Conservation (phyloP, 2,329 filamentous ascomycete genomes). For the Botryotinia calthae region DNA sequence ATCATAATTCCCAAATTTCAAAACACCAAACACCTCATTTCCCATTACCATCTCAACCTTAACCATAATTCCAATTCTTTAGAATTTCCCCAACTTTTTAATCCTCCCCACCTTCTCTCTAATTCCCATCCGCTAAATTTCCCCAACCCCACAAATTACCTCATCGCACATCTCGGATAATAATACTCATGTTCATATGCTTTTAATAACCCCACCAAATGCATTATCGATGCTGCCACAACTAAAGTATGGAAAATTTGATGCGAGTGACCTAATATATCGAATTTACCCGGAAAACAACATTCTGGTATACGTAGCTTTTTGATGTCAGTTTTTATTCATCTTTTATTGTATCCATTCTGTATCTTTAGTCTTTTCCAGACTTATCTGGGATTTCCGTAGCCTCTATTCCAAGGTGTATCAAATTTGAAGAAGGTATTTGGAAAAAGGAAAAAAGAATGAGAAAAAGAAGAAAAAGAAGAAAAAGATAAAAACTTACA, state of each 20-base stretch:
- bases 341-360: neutral
- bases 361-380: neutral
- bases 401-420: neutral
- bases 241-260: conserved; percentile 32
- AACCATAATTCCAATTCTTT: neutral
- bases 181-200: conserved; percentile 17
- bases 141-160: neutral
- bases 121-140: neutral
- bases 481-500: conserved; percentile 2
- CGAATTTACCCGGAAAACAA: conserved; percentile 27
- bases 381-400: too few relatives aligned
- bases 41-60: neutral
- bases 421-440: too few relatives aligned
- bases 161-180: conserved; percentile 8
- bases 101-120: neutral
- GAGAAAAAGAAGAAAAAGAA: neutral
- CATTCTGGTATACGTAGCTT: conserved; percentile 28
- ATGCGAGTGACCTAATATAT: conserved; percentile 30
- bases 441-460: neutral
- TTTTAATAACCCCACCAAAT: conserved; percentile 17
- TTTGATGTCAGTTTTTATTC: neutral
- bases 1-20: neutral
- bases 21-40: neutral
- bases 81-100: too few relatives aligned
- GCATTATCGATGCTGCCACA: conserved; percentile 23